Conservation (phyloP, 176 grass and related monocot species). For the Hsuehochloa calcarea region DNA sequence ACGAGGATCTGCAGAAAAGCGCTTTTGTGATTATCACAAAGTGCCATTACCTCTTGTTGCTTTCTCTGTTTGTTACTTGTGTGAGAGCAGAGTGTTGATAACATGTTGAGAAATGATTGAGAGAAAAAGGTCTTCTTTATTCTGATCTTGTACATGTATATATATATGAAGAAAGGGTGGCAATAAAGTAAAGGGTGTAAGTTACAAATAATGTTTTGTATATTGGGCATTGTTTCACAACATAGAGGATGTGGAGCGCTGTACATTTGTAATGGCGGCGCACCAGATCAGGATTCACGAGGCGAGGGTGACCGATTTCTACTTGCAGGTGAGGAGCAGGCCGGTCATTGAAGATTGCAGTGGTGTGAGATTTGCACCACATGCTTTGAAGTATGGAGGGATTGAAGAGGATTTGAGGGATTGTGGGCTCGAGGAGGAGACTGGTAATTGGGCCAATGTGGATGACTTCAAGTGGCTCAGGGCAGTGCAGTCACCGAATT, state of each 20-base stretch:
- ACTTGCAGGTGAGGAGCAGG: conserved; percentile 72
- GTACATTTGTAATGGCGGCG: conserved; percentile 65
- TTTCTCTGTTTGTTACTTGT: no score
- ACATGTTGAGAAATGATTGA: no score
- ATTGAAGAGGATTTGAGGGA: conserved; percentile 70
- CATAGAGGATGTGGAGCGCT: conserved; percentile 67
- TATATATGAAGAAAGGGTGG: no score
- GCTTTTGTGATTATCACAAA: no score
- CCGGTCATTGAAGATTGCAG: conserved; percentile 87
- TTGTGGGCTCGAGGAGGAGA: conserved; percentile 62
- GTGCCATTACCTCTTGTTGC: no score
- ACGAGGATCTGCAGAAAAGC: no score
- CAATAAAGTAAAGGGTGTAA: no score
- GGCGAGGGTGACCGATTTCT: conserved; percentile 68
- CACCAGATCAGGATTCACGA: conserved; percentile 94
- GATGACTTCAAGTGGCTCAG: conserved; percentile 97
- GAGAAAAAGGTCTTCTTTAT: no score
- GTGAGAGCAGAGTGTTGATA: no score
- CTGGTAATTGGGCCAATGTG: conserved; percentile 76
- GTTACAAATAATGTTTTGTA: no score
- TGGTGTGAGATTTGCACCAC: conserved; percentile 76
- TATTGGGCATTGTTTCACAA: no score
- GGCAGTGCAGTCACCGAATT: conserved; percentile 83
- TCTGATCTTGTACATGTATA: no score
- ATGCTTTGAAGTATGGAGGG: conserved; percentile 58